Evolutionary conservation across 352 stramenopile species (phyloP), one percentile per base, ranked within the genome.

Genomic region (Halophytophthora polymorphica): DNA sequence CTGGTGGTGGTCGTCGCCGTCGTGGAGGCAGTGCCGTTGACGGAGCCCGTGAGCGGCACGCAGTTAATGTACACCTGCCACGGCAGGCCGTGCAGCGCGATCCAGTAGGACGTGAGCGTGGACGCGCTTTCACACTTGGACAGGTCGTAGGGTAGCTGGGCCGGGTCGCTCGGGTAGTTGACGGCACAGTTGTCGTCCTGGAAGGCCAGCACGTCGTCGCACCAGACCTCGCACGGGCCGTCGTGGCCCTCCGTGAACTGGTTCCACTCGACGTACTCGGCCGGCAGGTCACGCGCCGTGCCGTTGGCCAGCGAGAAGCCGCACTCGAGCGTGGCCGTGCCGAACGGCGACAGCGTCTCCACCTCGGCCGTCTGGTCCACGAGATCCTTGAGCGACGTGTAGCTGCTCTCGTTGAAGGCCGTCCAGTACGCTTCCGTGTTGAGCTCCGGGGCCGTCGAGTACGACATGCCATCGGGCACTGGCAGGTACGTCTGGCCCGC

Each of bases 11-110:
- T 55, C 2, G 58, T 62, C 14, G 44, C 28, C 5, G 43, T 64
- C 37, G 55, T 38, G 19, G 45, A 44, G 13, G 47, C 22, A 45
- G 45, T 57, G 33, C 53, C 43, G 21, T 45, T 25, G 13, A 36
- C 54, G 29, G 58, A 48, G n/a, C 61, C 62, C 21, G 54, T 54
- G 18, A 71, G 37, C 2, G 62, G 57, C n/a, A 67, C 56, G 40
- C 62, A 71, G 31, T 71, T 65, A 49, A 67, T 73, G 60, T 73
- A 73, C 7, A 52, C 52, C 25, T 73, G 56, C 64, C 64, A 31
- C 25, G 25, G 25, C 25, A 31, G 25, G 25, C 25, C 25, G 8
- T 31, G 25, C 25, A 31, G 25, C 25, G 25, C 25, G 25, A 31
- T 31, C 25, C 25, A 31, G 25, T 31, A 31, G 25, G 25, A 31